phyloP scores from a whole-genome alignment of 2,329 filamentous ascomycete species.

The Aspergillus ruber region DNA sequence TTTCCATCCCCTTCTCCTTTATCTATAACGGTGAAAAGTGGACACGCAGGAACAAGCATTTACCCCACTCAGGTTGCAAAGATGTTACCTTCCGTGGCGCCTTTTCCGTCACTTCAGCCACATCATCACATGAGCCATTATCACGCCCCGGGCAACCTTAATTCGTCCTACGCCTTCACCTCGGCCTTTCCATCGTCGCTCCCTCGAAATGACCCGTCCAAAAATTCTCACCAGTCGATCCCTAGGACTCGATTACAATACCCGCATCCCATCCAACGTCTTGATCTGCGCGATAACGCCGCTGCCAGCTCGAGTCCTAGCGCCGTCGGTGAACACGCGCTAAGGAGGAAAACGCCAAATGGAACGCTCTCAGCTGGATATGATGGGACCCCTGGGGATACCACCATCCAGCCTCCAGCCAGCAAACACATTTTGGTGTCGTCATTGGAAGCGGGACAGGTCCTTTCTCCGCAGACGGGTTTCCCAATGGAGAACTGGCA shows the following conservation, averaged over 20 bases:
- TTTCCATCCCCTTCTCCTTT: not conserved
- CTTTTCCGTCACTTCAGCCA: slow-evolving; percentile 37
- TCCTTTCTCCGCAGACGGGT: slow-evolving; percentile 25
- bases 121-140: slow-evolving; percentile 33
- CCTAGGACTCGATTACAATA: slow-evolving; percentile 30
- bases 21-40: slow-evolving; percentile 4
- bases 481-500: slow-evolving; percentile 29
- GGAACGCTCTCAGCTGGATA: slow-evolving; percentile 91
- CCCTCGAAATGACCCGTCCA: slow-evolving; percentile 21
- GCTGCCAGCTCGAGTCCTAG: slow-evolving; percentile 18
- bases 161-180: slow-evolving; percentile 27
- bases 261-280: slow-evolving; percentile 35
- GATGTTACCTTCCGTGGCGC: slow-evolving; percentile 46
- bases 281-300: slow-evolving; percentile 22
- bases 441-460: slow-evolving; percentile 40
- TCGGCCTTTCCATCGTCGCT: slow-evolving; percentile 15
- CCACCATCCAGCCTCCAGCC: slow-evolving; percentile 66
- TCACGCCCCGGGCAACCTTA: slow-evolving; percentile 21
- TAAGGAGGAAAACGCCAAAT: slow-evolving; percentile 86
- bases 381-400: slow-evolving; percentile 72
- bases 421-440: slow-evolving; percentile 78
- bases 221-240: slow-evolving; percentile 20
- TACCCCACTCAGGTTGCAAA: slow-evolving; percentile 14
- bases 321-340: slow-evolving; percentile 58
- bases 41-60: slow-evolving; percentile 5